A percentile compares a stretch with the other conserved stretches of the same genome.
These are phyloP conservation scores for Saccharomycopsis sp. DNA, from an alignment of 805 yeast genomes.

Conservation along the genomic window DNA sequence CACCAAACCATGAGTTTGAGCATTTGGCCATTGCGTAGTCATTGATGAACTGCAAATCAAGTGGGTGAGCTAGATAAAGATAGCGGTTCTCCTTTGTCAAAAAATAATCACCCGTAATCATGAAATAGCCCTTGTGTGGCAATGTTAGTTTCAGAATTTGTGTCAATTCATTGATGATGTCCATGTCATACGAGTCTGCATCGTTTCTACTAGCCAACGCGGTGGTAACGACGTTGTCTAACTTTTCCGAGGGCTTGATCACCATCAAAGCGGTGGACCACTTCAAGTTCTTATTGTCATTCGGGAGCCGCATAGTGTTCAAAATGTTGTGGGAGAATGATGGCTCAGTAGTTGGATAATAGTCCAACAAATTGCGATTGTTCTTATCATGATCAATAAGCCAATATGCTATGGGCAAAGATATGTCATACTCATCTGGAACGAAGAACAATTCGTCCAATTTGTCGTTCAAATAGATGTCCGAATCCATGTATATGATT, in stretches of 20 bases:
- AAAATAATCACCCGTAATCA: constrained; percentile 38
- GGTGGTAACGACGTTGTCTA: constrained; percentile 24
- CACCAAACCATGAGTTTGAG: constrained; percentile 8
- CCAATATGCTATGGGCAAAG: constrained; percentile 34
- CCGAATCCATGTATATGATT: constrained; percentile 51
- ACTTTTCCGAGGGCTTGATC: constrained; percentile 36
- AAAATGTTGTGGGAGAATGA: constrained; percentile 5
- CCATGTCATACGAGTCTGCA: constrained; percentile 50
- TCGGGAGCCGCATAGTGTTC: constrained; percentile 13
- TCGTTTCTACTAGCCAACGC: constrained; percentile 25
- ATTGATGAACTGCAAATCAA: constrained; percentile 27
- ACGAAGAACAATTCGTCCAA: constrained; percentile 45
- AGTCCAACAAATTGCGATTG: constrained; percentile 7
- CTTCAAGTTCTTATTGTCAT: constrained; percentile 4
- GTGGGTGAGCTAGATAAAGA: constrained; percentile 36
- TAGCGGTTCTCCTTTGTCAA: constrained; percentile 27
- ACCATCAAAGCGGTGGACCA: constrained; percentile 39
- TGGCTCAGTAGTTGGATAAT: constrained; percentile 11
- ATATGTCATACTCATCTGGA: constrained; percentile 37
- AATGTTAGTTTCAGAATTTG: constrained; percentile 28
- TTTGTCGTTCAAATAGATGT: constrained; percentile 34
- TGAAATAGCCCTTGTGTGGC: constrained; percentile 45
- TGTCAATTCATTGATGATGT: constrained; percentile 31
- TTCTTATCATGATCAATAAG: constrained; percentile 13
- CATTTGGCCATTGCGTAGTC: constrained; percentile 16